These are phyloP conservation scores for Drosera spatulata DNA, from an alignment of 179 eudicot species.

Conservation along the genomic window DNA sequence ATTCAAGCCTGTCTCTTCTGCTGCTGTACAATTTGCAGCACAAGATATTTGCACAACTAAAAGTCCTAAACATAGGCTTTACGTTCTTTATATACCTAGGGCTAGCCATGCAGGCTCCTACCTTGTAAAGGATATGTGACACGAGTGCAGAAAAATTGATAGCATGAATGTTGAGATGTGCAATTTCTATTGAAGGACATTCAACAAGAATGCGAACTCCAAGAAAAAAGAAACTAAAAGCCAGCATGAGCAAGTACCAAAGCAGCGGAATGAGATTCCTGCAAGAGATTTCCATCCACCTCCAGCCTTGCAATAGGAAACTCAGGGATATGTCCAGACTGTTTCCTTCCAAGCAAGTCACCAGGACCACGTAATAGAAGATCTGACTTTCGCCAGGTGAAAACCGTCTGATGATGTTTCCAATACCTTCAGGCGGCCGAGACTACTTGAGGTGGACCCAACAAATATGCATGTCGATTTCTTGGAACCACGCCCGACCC, in stretches of 20 bases:
- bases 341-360: constrained; percentile 93
- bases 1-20: too few species aligned
- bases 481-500: constrained; percentile 84
- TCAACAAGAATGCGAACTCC: not conserved
- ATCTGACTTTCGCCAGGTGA: constrained; percentile 81
- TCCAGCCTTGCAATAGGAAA: constrained; percentile 84
- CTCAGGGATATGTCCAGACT: constrained; percentile 97
- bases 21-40: too few species aligned
- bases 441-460: constrained; percentile 38
- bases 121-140: not conserved
- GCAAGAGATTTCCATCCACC: constrained; percentile 80
- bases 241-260: constrained; percentile 33
- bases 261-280: constrained; percentile 90
- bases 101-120: too few species aligned
- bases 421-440: constrained; percentile 63
- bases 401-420: constrained; percentile 76
- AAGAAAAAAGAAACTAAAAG: not conserved
- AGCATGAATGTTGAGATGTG: not conserved
- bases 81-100: too few species aligned
- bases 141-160: not conserved
- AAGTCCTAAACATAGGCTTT: too few species aligned
- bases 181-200: not conserved
- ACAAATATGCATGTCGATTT: constrained; percentile 72
- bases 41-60: too few species aligned
- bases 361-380: constrained; percentile 92